Evolutionary conservation across 139 green algal species (phyloP).

Genomic region (Gonium pectorale): DNA sequence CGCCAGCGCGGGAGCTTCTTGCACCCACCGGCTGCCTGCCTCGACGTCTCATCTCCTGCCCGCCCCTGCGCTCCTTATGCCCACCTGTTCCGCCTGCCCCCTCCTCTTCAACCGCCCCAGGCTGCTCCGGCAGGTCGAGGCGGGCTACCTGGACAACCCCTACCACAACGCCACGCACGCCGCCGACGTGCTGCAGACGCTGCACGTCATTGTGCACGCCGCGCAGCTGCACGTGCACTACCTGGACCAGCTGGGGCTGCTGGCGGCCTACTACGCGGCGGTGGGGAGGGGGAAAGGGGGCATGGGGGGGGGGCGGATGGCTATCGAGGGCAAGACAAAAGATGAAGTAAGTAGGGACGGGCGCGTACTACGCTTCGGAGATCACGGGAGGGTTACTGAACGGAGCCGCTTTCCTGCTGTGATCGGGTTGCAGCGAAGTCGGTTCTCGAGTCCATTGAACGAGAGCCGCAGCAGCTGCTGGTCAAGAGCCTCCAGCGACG

Average conservation of each 20-base stretch:
- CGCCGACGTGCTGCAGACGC: constrained; percentile 58
- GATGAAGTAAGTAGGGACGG: no score
- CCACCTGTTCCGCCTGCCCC: background rate
- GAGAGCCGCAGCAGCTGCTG: no score
- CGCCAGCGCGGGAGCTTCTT: no score
- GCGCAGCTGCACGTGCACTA: constrained; percentile 41
- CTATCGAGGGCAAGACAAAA: background rate
- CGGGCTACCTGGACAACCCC: constrained; percentile 56
- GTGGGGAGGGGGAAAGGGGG: background rate
- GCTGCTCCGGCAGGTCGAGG: constrained; percentile 52
- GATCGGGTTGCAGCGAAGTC: no score
- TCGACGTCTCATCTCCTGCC: no score
- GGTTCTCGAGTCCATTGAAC: no score
- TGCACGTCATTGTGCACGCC: constrained; percentile 58
- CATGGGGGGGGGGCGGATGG: no score
- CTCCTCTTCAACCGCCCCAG: constrained; percentile 11
- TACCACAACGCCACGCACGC: constrained; percentile 67
- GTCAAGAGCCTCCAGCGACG: background rate
- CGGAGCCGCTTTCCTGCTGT: no score
- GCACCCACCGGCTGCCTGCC: no score
- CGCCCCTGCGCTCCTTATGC: no score
- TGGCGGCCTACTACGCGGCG: constrained; percentile 59
- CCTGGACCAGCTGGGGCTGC: constrained; percentile 44
- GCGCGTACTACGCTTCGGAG: no score
- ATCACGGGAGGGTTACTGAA: no score